phyloP scores from a whole-genome alignment of 1,139 yeast genomes.

The Yamadazyma dushanensis region DNA sequence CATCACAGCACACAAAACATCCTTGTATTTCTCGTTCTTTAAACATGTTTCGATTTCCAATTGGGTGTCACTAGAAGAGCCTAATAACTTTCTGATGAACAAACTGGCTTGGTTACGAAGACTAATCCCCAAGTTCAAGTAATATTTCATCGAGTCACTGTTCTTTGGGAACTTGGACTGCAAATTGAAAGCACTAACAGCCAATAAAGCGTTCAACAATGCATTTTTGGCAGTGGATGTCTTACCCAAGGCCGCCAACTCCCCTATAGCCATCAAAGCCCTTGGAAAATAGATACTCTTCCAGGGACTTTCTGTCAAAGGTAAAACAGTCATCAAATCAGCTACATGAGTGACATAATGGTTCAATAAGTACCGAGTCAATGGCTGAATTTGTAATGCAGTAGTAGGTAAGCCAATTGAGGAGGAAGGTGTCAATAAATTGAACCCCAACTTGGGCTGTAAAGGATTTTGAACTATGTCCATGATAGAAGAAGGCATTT shows the following conservation, averaged over 20 bases:
- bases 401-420: conserved; percentile 54
- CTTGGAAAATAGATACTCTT: conserved; percentile 79
- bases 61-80: conserved; percentile 33
- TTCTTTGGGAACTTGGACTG: conserved; percentile 68
- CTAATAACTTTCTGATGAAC: conserved; percentile 54
- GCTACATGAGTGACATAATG: conserved; percentile 81
- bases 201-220: conserved; percentile 72
- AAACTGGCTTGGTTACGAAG: conserved; percentile 73
- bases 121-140: conserved; percentile 69
- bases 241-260: conserved; percentile 68
- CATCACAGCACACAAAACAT: conserved; percentile 77
- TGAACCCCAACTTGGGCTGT: conserved; percentile 45
- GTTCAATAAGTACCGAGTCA: conserved; percentile 67
- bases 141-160: conserved; percentile 66
- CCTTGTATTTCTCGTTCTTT: conserved; percentile 72
- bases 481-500: conserved; percentile 49
- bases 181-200: conserved; percentile 79
- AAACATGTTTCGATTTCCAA: conserved; percentile 53
- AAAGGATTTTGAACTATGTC: conserved; percentile 46
- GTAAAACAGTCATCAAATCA: conserved; percentile 84
- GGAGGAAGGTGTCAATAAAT: conserved; percentile 24
- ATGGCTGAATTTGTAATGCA: conserved; percentile 63
- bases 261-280: conserved; percentile 80
- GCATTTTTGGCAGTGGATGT: conserved; percentile 81
- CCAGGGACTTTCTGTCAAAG: conserved; percentile 85